phyloP scores from a whole-genome alignment of 306 rosid genomes.

The Hippophae tibetana region DNA sequence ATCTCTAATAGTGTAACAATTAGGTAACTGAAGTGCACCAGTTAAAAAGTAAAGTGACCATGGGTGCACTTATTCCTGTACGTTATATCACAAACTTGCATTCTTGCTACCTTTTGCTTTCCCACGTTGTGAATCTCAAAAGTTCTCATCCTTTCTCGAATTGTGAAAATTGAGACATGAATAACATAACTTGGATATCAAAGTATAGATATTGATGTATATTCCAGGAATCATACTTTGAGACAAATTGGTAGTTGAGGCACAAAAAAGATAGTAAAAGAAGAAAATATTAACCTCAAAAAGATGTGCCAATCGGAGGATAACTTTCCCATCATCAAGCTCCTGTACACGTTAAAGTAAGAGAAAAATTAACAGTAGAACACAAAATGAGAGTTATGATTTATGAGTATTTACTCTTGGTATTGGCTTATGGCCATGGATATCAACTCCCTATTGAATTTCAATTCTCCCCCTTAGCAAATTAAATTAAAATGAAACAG shows the following conservation, averaged over 20 bases:
- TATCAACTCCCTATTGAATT: neutral
- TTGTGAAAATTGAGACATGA: neutral
- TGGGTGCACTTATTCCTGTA: too few relatives aligned
- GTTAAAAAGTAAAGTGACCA: too few relatives aligned
- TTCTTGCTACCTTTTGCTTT: too few relatives aligned
- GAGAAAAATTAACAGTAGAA: neutral
- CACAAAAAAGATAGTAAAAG: constrained; percentile 4
- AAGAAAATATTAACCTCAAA: constrained; percentile 28
- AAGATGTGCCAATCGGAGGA: constrained; percentile 41
- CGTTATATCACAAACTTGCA: too few relatives aligned
- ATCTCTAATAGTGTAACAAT: too few relatives aligned
- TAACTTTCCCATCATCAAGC: constrained; percentile 27
- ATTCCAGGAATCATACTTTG: neutral
- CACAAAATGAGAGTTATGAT: neutral
- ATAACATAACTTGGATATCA: neutral
- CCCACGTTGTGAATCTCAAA: too few relatives aligned
- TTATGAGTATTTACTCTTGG: neutral
- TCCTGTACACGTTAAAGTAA: constrained; percentile 22
- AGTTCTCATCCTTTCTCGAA: too few relatives aligned
- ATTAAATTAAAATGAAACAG: neutral
- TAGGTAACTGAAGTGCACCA: too few relatives aligned
- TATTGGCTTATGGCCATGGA: neutral
- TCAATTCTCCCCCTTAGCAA: neutral
- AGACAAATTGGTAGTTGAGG: neutral
- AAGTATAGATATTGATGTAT: neutral